Conservation (phyloP, 352 stramenopile species). For the Aphanomyces astaci region DNA sequence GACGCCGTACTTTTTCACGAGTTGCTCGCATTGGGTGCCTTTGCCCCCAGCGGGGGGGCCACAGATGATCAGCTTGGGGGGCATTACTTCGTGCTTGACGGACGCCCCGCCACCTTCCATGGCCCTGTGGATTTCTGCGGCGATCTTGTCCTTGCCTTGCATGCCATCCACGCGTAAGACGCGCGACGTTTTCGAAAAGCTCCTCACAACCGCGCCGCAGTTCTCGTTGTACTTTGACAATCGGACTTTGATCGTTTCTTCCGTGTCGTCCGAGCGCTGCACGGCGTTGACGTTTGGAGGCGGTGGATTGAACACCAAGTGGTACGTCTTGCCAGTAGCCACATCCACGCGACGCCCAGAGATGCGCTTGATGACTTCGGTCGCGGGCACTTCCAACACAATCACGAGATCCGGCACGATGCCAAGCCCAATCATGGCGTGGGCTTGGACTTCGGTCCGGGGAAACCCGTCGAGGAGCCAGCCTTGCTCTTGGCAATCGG, state of each 20-base stretch:
- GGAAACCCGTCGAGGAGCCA: slow-evolving; percentile 91
- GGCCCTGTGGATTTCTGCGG: slow-evolving; percentile 31
- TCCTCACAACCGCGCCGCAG: slow-evolving; percentile 62
- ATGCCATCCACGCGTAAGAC: slow-evolving; percentile 66
- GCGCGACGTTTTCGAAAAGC: slow-evolving; percentile 59
- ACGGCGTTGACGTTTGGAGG: slow-evolving; percentile 44
- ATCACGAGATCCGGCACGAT: slow-evolving; percentile 61
- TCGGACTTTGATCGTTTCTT: slow-evolving; percentile 69
- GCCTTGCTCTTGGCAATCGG: slow-evolving; percentile 74
- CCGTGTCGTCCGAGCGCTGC: slow-evolving; percentile 74
- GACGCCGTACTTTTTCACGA: slow-evolving; percentile 84
- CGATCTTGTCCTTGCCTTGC: slow-evolving; percentile 35
- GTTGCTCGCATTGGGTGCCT: slow-evolving; percentile 93
- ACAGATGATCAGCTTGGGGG: slow-evolving; percentile 82
- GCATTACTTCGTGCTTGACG: slow-evolving; percentile 8
- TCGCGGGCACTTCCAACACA: slow-evolving; percentile 69
- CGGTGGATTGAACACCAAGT: slow-evolving; percentile 66
- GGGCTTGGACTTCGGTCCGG: slow-evolving; percentile 52
- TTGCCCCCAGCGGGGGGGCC: slow-evolving; percentile 92
- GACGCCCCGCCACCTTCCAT: neutral
- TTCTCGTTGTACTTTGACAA: slow-evolving; percentile 76
- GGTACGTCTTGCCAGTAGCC: slow-evolving; percentile 69
- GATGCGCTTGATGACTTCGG: slow-evolving; percentile 77
- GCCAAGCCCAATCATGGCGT: slow-evolving; percentile 41
- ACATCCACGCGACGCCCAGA: slow-evolving; percentile 81